Percentiles rank a stretch among this genome's conserved stretches.
These are phyloP conservation scores for Cryphonectria nitschkei DNA, from an alignment of 2,329 filamentous ascomycete genomes.

Conservation along the genomic window DNA sequence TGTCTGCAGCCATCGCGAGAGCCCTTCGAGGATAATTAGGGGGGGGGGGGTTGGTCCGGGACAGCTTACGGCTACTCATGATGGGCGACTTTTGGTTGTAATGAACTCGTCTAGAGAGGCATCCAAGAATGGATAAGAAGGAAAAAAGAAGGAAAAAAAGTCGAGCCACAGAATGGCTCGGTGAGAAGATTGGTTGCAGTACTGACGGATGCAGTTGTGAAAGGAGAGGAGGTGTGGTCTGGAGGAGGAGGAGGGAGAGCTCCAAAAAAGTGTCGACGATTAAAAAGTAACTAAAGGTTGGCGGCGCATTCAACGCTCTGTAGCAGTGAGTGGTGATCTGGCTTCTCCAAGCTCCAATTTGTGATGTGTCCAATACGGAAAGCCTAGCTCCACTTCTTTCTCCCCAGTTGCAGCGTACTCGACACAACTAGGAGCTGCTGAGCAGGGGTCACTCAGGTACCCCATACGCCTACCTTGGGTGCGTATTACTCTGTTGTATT, in stretches of 20 bases:
- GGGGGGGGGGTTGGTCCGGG: conserved; percentile 8
- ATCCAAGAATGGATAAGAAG: conserved; percentile 31
- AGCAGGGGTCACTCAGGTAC: not conserved
- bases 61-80: conserved; percentile 60
- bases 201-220: conserved; percentile 29
- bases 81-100: conserved; percentile 41
- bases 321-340: conserved; percentile 33
- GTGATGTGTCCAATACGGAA: conserved; percentile 35
- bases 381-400: conserved; percentile 2
- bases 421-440: not conserved
- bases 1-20: conserved; percentile 26
- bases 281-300: conserved; percentile 7
- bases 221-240: conserved; percentile 31
- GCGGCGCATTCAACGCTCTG: conserved; percentile 2
- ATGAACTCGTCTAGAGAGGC: conserved; percentile 32
- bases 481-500: not conserved
- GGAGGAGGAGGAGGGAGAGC: conserved; percentile 30
- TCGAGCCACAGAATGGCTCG: conserved; percentile 38
- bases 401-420: not conserved
- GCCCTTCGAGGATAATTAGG: conserved; percentile 18
- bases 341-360: conserved; percentile 34
- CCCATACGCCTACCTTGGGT: not conserved
- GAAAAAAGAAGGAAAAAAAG: conserved; percentile 39
- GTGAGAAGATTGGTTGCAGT: conserved; percentile 21
- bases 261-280: conserved; percentile 16